These are phyloP conservation scores for Ichthyophthirius multifiliis DNA, from an alignment of 169 alveolate genomes.

Conservation along the genomic window DNA sequence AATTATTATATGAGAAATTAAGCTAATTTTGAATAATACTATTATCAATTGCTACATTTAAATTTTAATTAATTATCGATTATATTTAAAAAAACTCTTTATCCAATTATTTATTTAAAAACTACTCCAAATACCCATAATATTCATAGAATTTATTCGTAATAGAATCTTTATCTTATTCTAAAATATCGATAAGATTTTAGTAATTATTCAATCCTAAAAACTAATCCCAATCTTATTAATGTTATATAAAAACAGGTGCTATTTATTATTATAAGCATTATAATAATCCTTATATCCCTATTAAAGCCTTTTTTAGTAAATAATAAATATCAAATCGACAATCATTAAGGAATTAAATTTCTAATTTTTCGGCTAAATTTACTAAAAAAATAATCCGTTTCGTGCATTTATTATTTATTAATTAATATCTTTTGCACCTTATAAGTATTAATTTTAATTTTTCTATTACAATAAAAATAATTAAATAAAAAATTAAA, in stretches of 20 bases:
- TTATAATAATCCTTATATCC: background rate
- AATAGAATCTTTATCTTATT: background rate
- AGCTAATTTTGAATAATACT: too few relatives aligned
- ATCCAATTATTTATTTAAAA: too few relatives aligned
- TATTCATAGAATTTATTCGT: background rate
- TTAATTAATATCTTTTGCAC: background rate
- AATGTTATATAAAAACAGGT: background rate
- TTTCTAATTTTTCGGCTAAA: conserved; percentile 16
- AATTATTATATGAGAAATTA: too few relatives aligned
- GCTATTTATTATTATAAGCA: background rate
- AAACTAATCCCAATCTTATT: background rate
- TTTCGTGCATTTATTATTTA: conserved; percentile 12
- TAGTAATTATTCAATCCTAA: background rate
- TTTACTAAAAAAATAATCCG: conserved; percentile 7
- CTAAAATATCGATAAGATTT: background rate
- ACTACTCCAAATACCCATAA: too few relatives aligned
- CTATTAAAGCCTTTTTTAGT: conserved; percentile 5
- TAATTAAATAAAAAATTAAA: background rate
- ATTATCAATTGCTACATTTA: too few relatives aligned
- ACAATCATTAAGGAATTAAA: background rate
- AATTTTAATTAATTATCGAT: too few relatives aligned
- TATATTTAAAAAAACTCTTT: too few relatives aligned
- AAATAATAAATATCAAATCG: conserved; percentile 34
- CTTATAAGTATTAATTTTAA: background rate
- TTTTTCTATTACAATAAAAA: background rate